phyloP scores from a whole-genome alignment of 208 protist species.

The Leishmania mexicana region DNA sequence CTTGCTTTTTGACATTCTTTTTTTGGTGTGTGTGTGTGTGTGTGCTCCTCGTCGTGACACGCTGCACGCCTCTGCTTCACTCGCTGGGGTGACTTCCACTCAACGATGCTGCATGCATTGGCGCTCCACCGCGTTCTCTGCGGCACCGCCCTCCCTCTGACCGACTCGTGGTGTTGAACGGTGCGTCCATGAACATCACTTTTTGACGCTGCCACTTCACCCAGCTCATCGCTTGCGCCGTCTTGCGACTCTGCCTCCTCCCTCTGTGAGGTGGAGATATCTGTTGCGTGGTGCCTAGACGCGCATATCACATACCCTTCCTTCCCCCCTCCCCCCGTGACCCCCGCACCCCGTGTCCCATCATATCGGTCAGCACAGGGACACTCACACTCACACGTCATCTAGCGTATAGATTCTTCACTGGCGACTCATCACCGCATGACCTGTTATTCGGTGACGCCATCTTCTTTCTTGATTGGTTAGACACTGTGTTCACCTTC shows the following conservation, averaged over 20 bases:
- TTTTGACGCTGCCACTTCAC: background rate
- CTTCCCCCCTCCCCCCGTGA: background rate
- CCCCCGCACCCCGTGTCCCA: background rate
- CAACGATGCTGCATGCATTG: background rate
- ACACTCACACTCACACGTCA: background rate
- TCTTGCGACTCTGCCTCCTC: background rate
- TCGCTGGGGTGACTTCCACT: background rate
- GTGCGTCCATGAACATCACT: background rate
- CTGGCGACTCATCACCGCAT: background rate
- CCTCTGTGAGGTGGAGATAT: background rate
- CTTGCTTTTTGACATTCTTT: background rate
- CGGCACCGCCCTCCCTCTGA: background rate
- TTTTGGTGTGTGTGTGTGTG: background rate
- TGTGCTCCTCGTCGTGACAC: background rate
- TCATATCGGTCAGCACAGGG: background rate
- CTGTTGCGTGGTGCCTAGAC: background rate
- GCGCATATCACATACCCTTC: background rate
- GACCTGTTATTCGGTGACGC: background rate
- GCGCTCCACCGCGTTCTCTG: background rate
- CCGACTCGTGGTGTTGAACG: background rate
- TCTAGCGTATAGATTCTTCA: background rate
- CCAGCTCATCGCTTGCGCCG: background rate
- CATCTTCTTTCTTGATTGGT: background rate
- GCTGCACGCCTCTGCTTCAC: background rate
- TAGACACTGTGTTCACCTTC: background rate